Percentiles rank a stretch among this genome's conserved stretches.
These are phyloP conservation scores for Clitopilus hobsonii DNA, from an alignment of 768 basidiomycete species.

Conservation along the genomic window DNA sequence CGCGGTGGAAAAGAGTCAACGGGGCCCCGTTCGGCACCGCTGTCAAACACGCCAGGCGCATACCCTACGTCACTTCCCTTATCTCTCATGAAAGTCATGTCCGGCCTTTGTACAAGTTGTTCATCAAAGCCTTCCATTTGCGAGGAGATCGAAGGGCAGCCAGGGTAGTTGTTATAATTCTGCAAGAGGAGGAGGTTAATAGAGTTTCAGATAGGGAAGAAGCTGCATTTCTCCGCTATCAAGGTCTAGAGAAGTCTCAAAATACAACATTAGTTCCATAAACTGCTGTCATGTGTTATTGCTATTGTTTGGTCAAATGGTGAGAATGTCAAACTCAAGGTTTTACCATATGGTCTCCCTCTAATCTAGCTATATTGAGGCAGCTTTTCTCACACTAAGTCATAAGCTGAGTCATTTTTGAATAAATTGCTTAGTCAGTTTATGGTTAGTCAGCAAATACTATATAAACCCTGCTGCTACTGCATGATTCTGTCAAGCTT, in stretches of 20 bases:
- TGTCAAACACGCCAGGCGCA: conserved; percentile 11
- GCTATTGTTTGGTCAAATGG: too few species aligned
- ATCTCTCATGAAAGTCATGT: conserved; percentile 57
- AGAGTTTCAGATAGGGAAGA: conserved; percentile 26
- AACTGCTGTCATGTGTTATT: too few species aligned
- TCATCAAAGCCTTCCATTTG: conserved; percentile 59
- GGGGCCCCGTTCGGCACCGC: conserved; percentile 42
- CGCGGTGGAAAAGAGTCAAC: conserved; percentile 19
- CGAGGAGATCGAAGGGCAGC: conserved; percentile 53
- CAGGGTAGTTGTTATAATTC: conserved; percentile 46
- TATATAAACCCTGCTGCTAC: not conserved
- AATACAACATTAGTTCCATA: too few species aligned
- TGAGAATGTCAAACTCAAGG: too few species aligned
- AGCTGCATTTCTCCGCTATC: conserved; percentile 16
- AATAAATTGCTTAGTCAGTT: too few species aligned
- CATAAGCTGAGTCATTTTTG: too few species aligned
- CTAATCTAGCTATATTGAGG: too few species aligned
- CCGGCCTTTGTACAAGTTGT: conserved; percentile 69
- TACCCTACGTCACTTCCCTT: conserved; percentile 33
- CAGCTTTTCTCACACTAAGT: too few species aligned
- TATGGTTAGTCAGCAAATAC: not conserved
- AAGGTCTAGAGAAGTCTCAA: too few species aligned
- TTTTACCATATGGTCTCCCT: too few species aligned
- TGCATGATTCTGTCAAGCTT: not conserved
- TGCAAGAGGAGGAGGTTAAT: conserved; percentile 38